A percentile compares a stretch with the other conserved stretches of the same genome.
Evolutionary conservation across 192 early-diverging fungal species (phyloP).

Genomic region (Diversispora epigaea): DNA sequence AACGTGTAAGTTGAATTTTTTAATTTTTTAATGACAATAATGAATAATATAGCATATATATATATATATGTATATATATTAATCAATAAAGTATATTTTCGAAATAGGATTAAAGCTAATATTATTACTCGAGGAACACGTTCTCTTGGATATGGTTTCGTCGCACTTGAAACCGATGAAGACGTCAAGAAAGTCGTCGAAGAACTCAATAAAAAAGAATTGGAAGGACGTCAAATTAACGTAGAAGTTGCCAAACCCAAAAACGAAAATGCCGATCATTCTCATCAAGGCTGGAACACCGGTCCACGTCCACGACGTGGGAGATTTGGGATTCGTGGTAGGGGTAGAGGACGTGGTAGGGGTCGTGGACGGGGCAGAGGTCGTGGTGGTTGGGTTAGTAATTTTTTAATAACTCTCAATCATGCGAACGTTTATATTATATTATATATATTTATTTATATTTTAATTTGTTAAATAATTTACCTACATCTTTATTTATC

Average conservation of each 20-base stretch:
- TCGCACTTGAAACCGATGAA: constrained; percentile 73
- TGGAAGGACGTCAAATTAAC: constrained; percentile 86
- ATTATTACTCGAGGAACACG: constrained; percentile 80
- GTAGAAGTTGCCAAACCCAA: constrained; percentile 83
- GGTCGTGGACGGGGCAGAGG: constrained; percentile 40
- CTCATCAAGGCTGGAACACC: constrained; percentile 30
- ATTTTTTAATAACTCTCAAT: not conserved
- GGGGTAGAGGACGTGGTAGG: constrained; percentile 47
- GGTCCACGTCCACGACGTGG: constrained; percentile 33
- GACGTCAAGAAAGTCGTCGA: constrained; percentile 72
- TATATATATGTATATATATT: not conserved
- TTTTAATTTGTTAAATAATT: too few species aligned
- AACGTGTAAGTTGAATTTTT: constrained; percentile 66
- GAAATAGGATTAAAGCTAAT: constrained; percentile 63
- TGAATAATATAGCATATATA: constrained; percentile 17
- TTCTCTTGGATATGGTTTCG: constrained; percentile 94
- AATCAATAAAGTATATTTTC: not conserved
- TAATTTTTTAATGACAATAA: constrained; percentile 7
- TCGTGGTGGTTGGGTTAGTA: constrained; percentile 21
- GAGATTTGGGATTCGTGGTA: constrained; percentile 28
- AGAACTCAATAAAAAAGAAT: constrained; percentile 75
- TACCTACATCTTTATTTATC: not conserved
- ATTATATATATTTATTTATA: not conserved
- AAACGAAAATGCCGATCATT: constrained; percentile 42
- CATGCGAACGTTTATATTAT: not conserved